These are phyloP conservation scores for Panicum hallii DNA, from an alignment of 202 grass and related monocot genomes.

Conservation along the genomic window DNA sequence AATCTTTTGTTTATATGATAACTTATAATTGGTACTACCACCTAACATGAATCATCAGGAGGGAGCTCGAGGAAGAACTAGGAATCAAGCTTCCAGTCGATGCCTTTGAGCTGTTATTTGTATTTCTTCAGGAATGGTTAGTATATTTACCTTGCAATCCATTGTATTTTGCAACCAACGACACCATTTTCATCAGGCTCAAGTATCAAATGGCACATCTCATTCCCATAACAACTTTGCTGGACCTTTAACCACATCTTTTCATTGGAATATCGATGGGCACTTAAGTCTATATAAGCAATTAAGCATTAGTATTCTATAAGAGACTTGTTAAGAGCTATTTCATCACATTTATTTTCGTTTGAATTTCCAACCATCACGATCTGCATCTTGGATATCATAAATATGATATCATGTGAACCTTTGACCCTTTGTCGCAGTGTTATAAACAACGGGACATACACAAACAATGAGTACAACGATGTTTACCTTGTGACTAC, in stretches of 20 bases:
- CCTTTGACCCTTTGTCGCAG: constrained; percentile 52
- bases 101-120: constrained; percentile 90
- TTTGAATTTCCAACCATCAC: background rate
- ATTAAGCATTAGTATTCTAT: constrained; percentile 20
- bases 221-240: constrained; percentile 22
- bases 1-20: constrained; percentile 6
- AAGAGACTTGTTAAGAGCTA: background rate
- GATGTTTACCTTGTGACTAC: constrained; percentile 96
- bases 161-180: constrained; percentile 24
- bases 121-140: constrained; percentile 83
- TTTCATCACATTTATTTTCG: background rate
- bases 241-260: constrained; percentile 8
- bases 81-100: constrained; percentile 87
- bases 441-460: constrained; percentile 78
- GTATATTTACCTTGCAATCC: constrained; percentile 37
- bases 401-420: constrained; percentile 3
- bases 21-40: constrained; percentile 33
- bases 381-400: constrained; percentile 5
- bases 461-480: constrained; percentile 78
- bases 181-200: background rate
- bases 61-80: constrained; percentile 93
- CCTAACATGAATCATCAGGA: constrained; percentile 60
- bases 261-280: background rate
- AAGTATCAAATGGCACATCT: constrained; percentile 20
- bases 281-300: constrained; percentile 13